phyloP scores from a whole-genome alignment of 768 basidiomycete species.

The Naganishia vishniacii region DNA sequence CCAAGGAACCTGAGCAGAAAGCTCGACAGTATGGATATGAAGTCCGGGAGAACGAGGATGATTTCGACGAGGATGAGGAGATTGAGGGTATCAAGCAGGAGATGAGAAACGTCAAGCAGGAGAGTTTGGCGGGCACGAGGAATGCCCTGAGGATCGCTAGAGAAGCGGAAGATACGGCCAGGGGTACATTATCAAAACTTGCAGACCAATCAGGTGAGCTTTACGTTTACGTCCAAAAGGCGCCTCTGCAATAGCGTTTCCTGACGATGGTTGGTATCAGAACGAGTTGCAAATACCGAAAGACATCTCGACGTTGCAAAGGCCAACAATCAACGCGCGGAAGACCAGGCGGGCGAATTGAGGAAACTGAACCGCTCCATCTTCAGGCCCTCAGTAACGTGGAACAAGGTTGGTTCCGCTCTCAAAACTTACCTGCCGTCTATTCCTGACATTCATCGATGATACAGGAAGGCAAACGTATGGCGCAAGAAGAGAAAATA shows the following conservation, averaged over 20 bases:
- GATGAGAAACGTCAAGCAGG: slow-evolving; percentile 82
- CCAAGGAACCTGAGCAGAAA: slow-evolving; percentile 31
- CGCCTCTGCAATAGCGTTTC: neutral
- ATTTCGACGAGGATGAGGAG: slow-evolving; percentile 52
- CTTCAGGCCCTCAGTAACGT: slow-evolving; percentile 83
- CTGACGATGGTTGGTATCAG: slow-evolving; percentile 30
- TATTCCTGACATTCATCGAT: too few species aligned
- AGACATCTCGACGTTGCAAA: slow-evolving; percentile 89
- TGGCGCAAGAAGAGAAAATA: slow-evolving; percentile 76
- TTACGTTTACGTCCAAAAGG: neutral
- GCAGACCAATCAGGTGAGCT: slow-evolving; percentile 85
- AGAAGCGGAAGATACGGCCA: slow-evolving; percentile 94
- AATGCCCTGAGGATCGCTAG: slow-evolving; percentile 87
- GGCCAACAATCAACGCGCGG: slow-evolving; percentile 77
- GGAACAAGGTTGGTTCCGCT: slow-evolving; percentile 72
- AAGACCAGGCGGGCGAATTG: slow-evolving; percentile 86
- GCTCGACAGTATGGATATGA: slow-evolving; percentile 42
- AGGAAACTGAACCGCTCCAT: slow-evolving; percentile 91
- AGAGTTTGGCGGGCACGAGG: slow-evolving; percentile 72
- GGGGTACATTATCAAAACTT: slow-evolving; percentile 72
- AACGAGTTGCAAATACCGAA: slow-evolving; percentile 78
- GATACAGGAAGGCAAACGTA: slow-evolving; percentile 65
- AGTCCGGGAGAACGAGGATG: slow-evolving; percentile 55
- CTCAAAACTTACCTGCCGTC: too few species aligned
- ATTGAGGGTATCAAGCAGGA: slow-evolving; percentile 92